phyloP scores from a whole-genome alignment of 1,284 basidiomycete genomes.

The Puccinia polysora region DNA sequence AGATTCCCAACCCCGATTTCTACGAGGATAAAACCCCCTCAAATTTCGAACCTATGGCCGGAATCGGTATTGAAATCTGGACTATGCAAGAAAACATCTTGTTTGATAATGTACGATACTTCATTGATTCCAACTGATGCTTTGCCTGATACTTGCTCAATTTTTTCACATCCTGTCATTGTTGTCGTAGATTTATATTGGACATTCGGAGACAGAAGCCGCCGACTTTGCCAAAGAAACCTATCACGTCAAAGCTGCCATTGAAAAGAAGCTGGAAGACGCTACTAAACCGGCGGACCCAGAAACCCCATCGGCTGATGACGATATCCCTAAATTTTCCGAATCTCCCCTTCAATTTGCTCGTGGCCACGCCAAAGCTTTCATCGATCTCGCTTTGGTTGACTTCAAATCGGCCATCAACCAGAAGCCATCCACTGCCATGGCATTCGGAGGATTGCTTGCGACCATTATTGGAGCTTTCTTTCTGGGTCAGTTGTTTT shows the following conservation, averaged over 20 bases:
- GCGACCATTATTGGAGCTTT: constrained; percentile 67
- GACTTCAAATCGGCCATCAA: constrained; percentile 73
- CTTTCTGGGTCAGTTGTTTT: constrained; percentile 25
- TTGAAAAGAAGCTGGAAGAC: constrained; percentile 55
- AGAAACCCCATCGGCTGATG: constrained; percentile 60
- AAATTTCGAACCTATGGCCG: constrained; percentile 62
- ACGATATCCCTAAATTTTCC: constrained; percentile 47
- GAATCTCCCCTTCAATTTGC: constrained; percentile 71
- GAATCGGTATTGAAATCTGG: constrained; percentile 95
- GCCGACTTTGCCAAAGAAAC: constrained; percentile 74
- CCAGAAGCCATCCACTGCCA: constrained; percentile 76
- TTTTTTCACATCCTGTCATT: neutral
- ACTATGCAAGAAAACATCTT: constrained; percentile 97
- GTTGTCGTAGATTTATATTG: constrained; percentile 70
- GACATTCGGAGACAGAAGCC: constrained; percentile 77
- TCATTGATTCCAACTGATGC: neutral
- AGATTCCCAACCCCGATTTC: constrained; percentile 87
- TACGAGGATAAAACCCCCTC: constrained; percentile 84
- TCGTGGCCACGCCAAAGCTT: constrained; percentile 67
- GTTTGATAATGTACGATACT: constrained; percentile 54
- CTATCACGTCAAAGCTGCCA: constrained; percentile 70
- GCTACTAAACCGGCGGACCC: constrained; percentile 54
- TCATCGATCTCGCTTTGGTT: constrained; percentile 67
- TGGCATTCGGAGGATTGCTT: constrained; percentile 65
- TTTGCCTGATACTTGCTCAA: neutral